These are phyloP conservation scores for Metschnikowia amazonensis DNA, from an alignment of 805 yeast species.

Conservation along the genomic window DNA sequence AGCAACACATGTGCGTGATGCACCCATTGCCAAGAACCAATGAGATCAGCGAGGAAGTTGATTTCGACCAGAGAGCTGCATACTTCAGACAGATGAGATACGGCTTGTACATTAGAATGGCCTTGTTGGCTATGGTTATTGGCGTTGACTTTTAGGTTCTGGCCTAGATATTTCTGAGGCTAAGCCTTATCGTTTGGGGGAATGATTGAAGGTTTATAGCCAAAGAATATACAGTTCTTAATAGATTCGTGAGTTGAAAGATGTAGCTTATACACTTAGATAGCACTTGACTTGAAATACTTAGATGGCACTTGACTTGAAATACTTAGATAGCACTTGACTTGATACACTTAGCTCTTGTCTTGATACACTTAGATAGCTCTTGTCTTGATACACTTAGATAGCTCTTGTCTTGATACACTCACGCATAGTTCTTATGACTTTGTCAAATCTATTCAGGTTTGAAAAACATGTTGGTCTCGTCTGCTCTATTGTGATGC, in stretches of 20 bases:
- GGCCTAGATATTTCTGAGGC: neutral
- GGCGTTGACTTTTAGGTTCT: slow-evolving; percentile 72
- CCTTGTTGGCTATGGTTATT: slow-evolving; percentile 94
- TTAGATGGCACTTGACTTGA: too few species aligned
- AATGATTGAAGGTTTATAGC: slow-evolving; percentile 6
- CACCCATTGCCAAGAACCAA: slow-evolving; percentile 97
- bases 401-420: too few species aligned
- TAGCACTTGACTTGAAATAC: too few species aligned
- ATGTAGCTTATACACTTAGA: too few species aligned
- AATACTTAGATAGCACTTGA: too few species aligned
- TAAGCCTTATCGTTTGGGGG: slow-evolving; percentile 18
- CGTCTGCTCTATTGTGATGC: slow-evolving; percentile 10
- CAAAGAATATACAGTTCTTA: neutral
- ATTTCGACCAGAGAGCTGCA: slow-evolving; percentile 98
- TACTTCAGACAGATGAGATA: slow-evolving; percentile 99
- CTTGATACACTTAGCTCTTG: too few species aligned
- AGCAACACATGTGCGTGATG: slow-evolving; percentile 98
- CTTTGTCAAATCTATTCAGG: slow-evolving; percentile 7
- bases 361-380: too few species aligned
- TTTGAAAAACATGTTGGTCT: slow-evolving; percentile 17
- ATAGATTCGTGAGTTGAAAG: too few species aligned
- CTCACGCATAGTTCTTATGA: too few species aligned
- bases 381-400: too few species aligned
- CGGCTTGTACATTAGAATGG: slow-evolving; percentile 98
- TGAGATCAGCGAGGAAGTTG: slow-evolving; percentile 97